phyloP scores from a whole-genome alignment of 371 early-diverging fungal species.

The Apophysomyces elegans region DNA sequence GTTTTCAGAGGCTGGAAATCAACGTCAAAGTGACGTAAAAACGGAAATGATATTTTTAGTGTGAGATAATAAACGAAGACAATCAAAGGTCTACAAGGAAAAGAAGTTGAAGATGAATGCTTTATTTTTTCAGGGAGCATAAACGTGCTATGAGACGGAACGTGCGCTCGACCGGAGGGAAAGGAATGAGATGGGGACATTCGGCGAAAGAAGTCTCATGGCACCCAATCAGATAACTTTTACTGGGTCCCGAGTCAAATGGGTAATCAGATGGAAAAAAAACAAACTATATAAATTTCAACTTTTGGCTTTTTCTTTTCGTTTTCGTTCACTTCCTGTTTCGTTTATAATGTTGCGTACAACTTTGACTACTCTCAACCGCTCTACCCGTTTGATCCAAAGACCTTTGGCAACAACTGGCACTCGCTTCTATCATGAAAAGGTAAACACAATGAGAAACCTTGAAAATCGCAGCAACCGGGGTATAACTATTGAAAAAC shows the following conservation, averaged over 20 bases:
- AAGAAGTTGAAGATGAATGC: no score
- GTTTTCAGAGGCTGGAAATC: not conserved
- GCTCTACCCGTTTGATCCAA: constrained; percentile 23
- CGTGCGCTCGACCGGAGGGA: constrained; percentile 8
- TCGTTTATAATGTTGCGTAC: constrained; percentile 23
- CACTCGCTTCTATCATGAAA: constrained; percentile 28
- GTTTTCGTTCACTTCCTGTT: constrained; percentile 7
- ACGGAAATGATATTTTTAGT: no score
- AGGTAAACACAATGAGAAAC: constrained; percentile 16
- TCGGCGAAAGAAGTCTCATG: not conserved
- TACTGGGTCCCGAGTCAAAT: not conserved
- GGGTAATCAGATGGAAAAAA: constrained; percentile 3
- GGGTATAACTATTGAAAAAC: not conserved
- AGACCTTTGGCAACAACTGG: constrained; percentile 16
- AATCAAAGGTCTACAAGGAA: no score
- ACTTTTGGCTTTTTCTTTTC: constrained; percentile 14
- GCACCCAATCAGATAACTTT: constrained; percentile 6
- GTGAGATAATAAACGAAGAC: no score
- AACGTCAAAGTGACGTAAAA: no score
- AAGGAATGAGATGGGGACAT: constrained; percentile 3
- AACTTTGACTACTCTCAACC: constrained; percentile 18
- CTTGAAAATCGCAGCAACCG: no score
- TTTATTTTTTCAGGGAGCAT: no score
- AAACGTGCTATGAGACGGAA: not conserved
- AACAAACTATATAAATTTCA: constrained; percentile 9